Conservation (phyloP, 2,329 filamentous ascomycete genomes). For the Rhynchosporium secalis region DNA sequence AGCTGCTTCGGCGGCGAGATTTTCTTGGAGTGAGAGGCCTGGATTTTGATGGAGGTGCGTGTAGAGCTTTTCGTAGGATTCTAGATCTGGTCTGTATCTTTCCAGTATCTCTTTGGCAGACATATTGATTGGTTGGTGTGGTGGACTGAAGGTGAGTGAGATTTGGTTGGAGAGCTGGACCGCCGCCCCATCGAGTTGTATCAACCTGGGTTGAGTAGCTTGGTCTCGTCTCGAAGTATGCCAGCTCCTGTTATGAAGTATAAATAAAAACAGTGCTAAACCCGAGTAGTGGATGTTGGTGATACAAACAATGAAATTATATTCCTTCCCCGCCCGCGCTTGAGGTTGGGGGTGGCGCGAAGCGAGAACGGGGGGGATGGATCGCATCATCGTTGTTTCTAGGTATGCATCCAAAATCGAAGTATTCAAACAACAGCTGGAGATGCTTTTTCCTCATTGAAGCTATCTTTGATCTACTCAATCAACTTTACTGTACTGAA, state of each 20-base stretch:
- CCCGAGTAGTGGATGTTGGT: too few species aligned
- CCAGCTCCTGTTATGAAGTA: too few species aligned
- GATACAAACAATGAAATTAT: too few species aligned
- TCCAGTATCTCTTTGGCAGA: conserved; percentile 19
- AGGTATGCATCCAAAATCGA: not conserved
- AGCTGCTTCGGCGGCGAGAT: conserved; percentile 51
- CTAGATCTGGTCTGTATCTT: conserved; percentile 22
- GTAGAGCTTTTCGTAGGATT: conserved; percentile 54
- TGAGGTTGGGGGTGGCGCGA: conserved; percentile 1
- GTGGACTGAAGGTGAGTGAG: not conserved
- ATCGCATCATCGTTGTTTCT: not conserved
- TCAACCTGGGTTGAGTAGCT: not conserved
- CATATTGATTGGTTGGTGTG: conserved; percentile 17
- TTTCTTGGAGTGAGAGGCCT: conserved; percentile 59
- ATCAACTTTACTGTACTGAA: too few species aligned
- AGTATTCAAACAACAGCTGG: too few species aligned
- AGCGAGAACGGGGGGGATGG: not conserved
- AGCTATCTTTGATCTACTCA: too few species aligned
- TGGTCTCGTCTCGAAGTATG: too few species aligned
- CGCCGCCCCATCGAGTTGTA: not conserved
- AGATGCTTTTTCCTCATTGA: too few species aligned
- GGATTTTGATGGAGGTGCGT: conserved; percentile 59
- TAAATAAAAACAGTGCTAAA: too few species aligned
- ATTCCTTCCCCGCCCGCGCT: not conserved
- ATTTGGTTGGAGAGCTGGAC: not conserved